A percentile compares a stretch with the other conserved stretches of the same genome.
These are phyloP conservation scores for Colletotrichum karsti DNA, from an alignment of 2,329 filamentous ascomycete genomes.

Conservation along the genomic window DNA sequence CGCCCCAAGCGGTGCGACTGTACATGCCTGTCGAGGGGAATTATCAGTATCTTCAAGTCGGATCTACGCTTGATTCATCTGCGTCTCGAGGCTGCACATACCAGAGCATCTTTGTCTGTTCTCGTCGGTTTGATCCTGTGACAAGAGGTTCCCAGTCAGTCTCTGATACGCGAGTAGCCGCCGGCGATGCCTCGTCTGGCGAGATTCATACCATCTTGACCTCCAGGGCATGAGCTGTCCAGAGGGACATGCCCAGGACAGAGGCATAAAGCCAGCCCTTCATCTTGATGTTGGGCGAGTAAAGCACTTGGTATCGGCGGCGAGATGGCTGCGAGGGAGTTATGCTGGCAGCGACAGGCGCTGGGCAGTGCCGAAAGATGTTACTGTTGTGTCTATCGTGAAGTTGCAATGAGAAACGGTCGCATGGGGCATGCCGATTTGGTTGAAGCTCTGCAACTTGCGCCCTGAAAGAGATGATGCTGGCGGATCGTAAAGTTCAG, in stretches of 20 bases:
- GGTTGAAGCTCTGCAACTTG: background rate
- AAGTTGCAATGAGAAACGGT: background rate
- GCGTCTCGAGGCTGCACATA: slow-evolving; percentile 33
- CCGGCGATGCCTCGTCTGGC: background rate
- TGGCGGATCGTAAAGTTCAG: slow-evolving; percentile 6
- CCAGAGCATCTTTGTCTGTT: slow-evolving; percentile 83
- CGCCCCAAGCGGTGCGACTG: slow-evolving; percentile 87
- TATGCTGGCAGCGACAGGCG: background rate
- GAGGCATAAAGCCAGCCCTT: slow-evolving; percentile 61
- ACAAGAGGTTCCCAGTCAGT: background rate
- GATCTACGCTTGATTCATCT: too few relatives aligned
- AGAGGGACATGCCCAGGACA: slow-evolving; percentile 61
- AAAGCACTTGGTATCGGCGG: background rate
- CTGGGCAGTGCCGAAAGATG: background rate
- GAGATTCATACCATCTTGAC: slow-evolving; percentile 59
- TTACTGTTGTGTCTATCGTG: slow-evolving; percentile 13
- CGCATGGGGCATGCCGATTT: slow-evolving; percentile 15
- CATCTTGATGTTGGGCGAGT: slow-evolving; percentile 49
- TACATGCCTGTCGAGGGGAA: slow-evolving; percentile 77
- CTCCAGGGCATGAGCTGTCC: slow-evolving; percentile 65
- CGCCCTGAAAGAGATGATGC: background rate
- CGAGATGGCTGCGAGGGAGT: background rate
- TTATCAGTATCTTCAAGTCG: background rate
- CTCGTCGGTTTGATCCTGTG: slow-evolving; percentile 77
- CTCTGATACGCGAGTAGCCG: slow-evolving; percentile 5